Conservation (phyloP, 2,329 filamentous ascomycete species). For the Claviceps cyperi region DNA sequence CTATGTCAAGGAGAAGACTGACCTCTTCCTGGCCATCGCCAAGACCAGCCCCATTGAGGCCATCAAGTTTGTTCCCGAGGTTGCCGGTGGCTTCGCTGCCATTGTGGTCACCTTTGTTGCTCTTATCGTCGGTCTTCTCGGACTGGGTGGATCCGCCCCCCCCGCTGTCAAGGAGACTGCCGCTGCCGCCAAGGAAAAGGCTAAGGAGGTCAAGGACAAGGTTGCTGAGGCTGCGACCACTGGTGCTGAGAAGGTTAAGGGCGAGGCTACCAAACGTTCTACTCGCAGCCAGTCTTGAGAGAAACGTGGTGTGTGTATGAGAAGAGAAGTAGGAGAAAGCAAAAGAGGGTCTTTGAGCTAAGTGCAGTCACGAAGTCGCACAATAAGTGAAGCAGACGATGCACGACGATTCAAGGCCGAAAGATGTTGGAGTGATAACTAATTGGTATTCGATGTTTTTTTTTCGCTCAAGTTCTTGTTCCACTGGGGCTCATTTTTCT, state of each 20-base stretch:
- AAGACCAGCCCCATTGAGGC: slow-evolving; percentile 73
- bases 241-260: slow-evolving; percentile 61
- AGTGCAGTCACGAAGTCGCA: background rate
- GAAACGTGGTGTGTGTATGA: background rate
- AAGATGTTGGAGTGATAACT: too few species aligned
- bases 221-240: slow-evolving; percentile 41
- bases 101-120: slow-evolving; percentile 55
- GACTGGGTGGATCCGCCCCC: slow-evolving; percentile 49
- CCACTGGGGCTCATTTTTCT: too few species aligned
- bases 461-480: too few species aligned
- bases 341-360: background rate
- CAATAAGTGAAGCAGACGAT: background rate
- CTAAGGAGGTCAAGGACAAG: slow-evolving; percentile 57
- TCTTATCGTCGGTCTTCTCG: slow-evolving; percentile 52
- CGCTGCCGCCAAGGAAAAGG: slow-evolving; percentile 51
- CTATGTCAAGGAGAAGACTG: slow-evolving; percentile 84
- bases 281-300: slow-evolving; percentile 40
- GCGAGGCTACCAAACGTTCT: slow-evolving; percentile 49
- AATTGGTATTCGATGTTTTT: too few species aligned
- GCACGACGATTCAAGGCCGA: too few species aligned
- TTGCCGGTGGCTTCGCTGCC: slow-evolving; percentile 66
- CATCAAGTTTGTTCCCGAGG: slow-evolving; percentile 79
- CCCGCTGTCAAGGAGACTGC: slow-evolving; percentile 63
- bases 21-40: slow-evolving; percentile 75
- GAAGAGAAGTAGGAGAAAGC: background rate